A percentile compares a stretch with the other conserved stretches of the same genome.
phyloP scores from a whole-genome alignment of 1,139 yeast genomes.

The Candida albicans region DNA sequence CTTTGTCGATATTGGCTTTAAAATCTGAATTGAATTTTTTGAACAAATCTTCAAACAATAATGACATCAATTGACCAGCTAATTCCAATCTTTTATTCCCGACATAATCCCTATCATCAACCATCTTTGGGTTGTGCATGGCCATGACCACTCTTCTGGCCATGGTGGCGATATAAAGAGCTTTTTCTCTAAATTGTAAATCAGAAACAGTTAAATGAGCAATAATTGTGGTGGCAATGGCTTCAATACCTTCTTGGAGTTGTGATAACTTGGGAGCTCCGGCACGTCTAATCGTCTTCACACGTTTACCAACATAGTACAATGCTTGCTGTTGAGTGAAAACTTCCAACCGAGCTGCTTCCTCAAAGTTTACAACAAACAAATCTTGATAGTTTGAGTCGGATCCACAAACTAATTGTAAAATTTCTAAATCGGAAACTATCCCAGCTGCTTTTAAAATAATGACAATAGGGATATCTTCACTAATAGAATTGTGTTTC shows the following conservation, averaged over 20 bases:
- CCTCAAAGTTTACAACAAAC: constrained; percentile 92
- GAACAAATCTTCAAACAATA: constrained; percentile 92
- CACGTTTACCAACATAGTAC: constrained; percentile 85
- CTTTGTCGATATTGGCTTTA: constrained; percentile 91
- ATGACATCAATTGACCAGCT: constrained; percentile 96
- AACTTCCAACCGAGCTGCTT: constrained; percentile 81
- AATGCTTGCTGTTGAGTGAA: constrained; percentile 94
- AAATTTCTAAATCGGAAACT: constrained; percentile 86
- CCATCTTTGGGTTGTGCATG: constrained; percentile 90
- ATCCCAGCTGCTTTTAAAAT: constrained; percentile 95
- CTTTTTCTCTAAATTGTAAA: constrained; percentile 89
- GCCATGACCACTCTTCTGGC: constrained; percentile 95
- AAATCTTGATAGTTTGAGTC: constrained; percentile 86
- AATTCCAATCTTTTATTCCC: constrained; percentile 96
- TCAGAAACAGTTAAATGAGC: constrained; percentile 90
- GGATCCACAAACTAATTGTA: constrained; percentile 91
- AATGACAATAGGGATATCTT: constrained; percentile 92
- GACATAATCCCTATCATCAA: constrained; percentile 97
- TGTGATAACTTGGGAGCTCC: constrained; percentile 78
- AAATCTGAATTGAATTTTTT: constrained; percentile 93
- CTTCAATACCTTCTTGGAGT: constrained; percentile 95
- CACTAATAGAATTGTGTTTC: constrained; percentile 92
- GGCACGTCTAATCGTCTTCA: constrained; percentile 85
- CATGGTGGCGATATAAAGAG: constrained; percentile 93
- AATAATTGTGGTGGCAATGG: constrained; percentile 92